These are phyloP conservation scores for Poterioochromonas sp. DNA, from an alignment of 352 stramenopile genomes.

Conservation along the genomic window DNA sequence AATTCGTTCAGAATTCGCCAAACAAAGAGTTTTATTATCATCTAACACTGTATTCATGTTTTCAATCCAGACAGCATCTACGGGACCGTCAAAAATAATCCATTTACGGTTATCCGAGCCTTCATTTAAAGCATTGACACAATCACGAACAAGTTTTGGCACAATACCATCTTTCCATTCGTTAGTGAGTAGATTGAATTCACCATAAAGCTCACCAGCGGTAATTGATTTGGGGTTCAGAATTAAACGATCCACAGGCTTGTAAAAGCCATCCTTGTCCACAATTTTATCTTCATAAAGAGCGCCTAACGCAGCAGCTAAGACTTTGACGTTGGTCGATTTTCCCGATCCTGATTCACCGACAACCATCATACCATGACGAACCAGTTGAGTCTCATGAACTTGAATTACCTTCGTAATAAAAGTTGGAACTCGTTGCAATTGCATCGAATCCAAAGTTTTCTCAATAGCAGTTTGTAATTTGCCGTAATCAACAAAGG, in stretches of 20 bases:
- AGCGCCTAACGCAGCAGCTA: slow-evolving; percentile 68
- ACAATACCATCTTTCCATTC: slow-evolving; percentile 70
- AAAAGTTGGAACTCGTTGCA: slow-evolving; percentile 78
- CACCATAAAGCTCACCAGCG: slow-evolving; percentile 77
- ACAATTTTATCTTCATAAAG: slow-evolving; percentile 65
- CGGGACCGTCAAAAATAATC: slow-evolving; percentile 75
- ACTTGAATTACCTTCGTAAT: slow-evolving; percentile 81
- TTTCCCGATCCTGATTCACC: slow-evolving; percentile 80
- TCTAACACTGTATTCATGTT: slow-evolving; percentile 92
- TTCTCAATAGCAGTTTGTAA: slow-evolving; percentile 71
- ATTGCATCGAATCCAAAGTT: slow-evolving; percentile 57
- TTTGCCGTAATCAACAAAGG: slow-evolving; percentile 81
- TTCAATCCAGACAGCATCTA: slow-evolving; percentile 82
- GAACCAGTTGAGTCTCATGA: slow-evolving; percentile 59
- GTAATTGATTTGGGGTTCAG: slow-evolving; percentile 86
- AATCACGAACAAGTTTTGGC: slow-evolving; percentile 73
- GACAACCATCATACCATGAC: slow-evolving; percentile 85
- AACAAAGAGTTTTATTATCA: slow-evolving; percentile 85
- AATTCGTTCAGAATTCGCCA: slow-evolving; percentile 78
- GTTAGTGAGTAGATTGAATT: slow-evolving; percentile 81
- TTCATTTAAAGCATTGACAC: slow-evolving; percentile 56
- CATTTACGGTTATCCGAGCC: slow-evolving; percentile 64
- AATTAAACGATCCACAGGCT: slow-evolving; percentile 62
- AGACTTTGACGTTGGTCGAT: slow-evolving; percentile 65
- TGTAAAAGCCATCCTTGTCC: slow-evolving; percentile 48